Conservation (phyloP, 2,329 filamentous ascomycete genomes). For the Endoconidiophora polonica region DNA sequence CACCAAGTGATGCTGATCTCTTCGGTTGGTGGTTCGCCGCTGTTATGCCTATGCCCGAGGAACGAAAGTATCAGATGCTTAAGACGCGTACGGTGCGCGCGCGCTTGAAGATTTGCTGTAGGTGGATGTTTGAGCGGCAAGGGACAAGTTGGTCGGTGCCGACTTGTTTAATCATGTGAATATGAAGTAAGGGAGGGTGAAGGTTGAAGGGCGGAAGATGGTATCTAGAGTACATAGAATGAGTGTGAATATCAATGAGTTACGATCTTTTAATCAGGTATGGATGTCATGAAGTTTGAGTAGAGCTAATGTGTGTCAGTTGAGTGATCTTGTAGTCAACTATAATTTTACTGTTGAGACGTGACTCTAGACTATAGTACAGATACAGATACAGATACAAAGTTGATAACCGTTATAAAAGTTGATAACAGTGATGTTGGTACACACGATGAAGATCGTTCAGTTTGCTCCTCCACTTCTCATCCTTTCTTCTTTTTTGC, state of each 20-base stretch:
- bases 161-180: constrained; percentile 7
- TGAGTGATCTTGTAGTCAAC: neutral
- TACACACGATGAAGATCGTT: too few species aligned
- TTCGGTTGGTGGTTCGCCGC: constrained; percentile 89
- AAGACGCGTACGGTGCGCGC: constrained; percentile 60
- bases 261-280: neutral
- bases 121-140: constrained; percentile 62
- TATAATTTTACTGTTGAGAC: too few species aligned
- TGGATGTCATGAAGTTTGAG: neutral
- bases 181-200: neutral
- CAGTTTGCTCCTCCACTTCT: too few species aligned
- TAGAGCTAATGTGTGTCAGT: neutral
- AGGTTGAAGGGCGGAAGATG: neutral
- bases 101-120: constrained; percentile 64
- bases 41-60: constrained; percentile 58
- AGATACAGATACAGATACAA: too few species aligned
- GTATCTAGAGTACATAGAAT: neutral
- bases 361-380: too few species aligned
- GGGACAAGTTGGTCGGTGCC: constrained; percentile 49
- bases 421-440: too few species aligned
- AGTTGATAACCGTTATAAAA: too few species aligned
- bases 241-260: neutral
- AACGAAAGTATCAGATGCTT: constrained; percentile 65
- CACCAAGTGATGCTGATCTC: constrained; percentile 54
- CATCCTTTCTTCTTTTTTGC: too few species aligned